These are phyloP conservation scores for Monosporascus sp. DNA, from an alignment of 2,329 filamentous ascomycete species.

Conservation along the genomic window DNA sequence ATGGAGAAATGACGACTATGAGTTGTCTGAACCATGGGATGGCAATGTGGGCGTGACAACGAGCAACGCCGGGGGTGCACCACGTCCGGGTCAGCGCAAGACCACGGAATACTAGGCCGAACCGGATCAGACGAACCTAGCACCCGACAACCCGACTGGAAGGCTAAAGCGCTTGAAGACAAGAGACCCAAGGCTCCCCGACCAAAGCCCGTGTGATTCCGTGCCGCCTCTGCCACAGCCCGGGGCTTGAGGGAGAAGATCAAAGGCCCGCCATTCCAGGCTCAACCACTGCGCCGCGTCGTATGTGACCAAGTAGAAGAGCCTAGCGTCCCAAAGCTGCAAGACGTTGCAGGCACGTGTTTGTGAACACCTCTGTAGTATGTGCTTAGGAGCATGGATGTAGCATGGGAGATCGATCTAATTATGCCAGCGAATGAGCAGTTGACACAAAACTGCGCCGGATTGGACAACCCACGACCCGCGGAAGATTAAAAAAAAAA, in stretches of 20 bases:
- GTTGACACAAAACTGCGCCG: constrained; percentile 25
- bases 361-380: constrained; percentile 11
- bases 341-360: constrained; percentile 22
- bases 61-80: neutral
- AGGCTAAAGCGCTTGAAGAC: constrained; percentile 6
- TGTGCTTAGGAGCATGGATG: constrained; percentile 20
- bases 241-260: neutral
- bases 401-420: constrained; percentile 24
- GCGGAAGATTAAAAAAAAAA: constrained; percentile 21
- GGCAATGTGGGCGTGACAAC: neutral
- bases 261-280: constrained; percentile 4
- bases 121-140: neutral
- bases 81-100: too few species aligned
- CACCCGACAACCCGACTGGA: constrained; percentile 5
- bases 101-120: neutral
- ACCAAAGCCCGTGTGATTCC: constrained; percentile 13
- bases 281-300: constrained; percentile 17
- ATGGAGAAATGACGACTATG: neutral
- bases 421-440: constrained; percentile 25
- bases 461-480: constrained; percentile 23
- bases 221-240: constrained; percentile 5
- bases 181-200: constrained; percentile 19
- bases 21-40: neutral
- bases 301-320: constrained; percentile 1
- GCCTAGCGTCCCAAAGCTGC: constrained; percentile 11